Conservation (phyloP, 2,329 filamentous ascomycete genomes). For the Fusarium palustre region DNA sequence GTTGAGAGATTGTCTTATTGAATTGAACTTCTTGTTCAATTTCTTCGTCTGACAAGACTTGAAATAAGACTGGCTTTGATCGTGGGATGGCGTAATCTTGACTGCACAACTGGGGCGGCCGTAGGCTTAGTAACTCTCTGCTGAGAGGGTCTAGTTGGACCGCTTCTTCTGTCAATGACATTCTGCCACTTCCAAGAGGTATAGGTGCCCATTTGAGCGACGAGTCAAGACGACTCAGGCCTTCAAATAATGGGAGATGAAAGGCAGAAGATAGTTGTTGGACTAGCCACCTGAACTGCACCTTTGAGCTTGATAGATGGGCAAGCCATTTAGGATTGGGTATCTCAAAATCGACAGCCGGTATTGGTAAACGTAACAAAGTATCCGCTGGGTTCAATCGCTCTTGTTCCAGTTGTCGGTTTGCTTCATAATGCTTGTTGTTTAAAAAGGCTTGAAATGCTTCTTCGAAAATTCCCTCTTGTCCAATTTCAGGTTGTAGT, state of each 20-base stretch:
- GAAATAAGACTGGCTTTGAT: conserved; percentile 21
- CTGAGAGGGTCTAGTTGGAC: conserved; percentile 6
- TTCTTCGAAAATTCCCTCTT: conserved; percentile 41
- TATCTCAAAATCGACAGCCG: conserved; percentile 46
- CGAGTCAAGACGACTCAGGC: conserved; percentile 22
- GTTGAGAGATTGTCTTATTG: not conserved
- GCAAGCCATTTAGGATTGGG: conserved; percentile 42
- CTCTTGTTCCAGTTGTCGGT: conserved; percentile 47
- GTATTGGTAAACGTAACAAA: conserved; percentile 47
- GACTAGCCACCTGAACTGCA: conserved; percentile 47
- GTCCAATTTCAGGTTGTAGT: not conserved
- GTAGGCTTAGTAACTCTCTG: conserved; percentile 30
- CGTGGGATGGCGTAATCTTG: conserved; percentile 21
- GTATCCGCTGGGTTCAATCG: conserved; percentile 43
- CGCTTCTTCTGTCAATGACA: conserved; percentile 29
- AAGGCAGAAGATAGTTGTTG: conserved; percentile 6
- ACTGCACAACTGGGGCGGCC: conserved; percentile 28
- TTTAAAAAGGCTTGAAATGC: conserved; percentile 42
- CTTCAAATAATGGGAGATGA: not conserved
- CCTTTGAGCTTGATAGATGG: conserved; percentile 27
- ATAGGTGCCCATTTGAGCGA: conserved; percentile 46
- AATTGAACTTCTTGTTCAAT: conserved; percentile 31
- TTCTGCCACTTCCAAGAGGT: conserved; percentile 12
- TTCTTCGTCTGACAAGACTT: conserved; percentile 37
- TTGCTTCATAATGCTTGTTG: conserved; percentile 14